Evolutionary conservation across 148 eudicot species (phyloP), one percentile per base, ranked within the genome.

Genomic region (Gaultheria prostrata): DNA sequence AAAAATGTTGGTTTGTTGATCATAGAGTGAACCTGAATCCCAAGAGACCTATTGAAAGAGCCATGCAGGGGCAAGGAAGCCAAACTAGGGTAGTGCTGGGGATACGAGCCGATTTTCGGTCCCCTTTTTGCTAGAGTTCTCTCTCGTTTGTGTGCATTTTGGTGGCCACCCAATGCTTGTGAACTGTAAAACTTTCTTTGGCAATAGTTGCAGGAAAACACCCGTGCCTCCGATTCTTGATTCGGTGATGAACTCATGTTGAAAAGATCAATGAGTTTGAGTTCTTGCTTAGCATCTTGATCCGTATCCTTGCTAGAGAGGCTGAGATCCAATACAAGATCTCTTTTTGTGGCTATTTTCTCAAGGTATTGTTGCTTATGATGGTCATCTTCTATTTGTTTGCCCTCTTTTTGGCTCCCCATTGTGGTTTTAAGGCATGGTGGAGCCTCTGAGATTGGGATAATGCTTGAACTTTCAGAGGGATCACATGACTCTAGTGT

Each of bases 151-250:
- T 95, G 98, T 15, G 98, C 98, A 78, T 95, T 95, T 84, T 95
- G 98, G 76, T 95, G 98, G 26, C 98, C 98, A 24, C 98, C 98
- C 1, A 95, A 84, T 12, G 98, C 98, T 86, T 95, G 98, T n/a
- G 98, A 95, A 79, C 96, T 94, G 63, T 89, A 93, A 70, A 95
- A 95, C 80, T 95, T 95, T 51, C 97, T 91, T 78, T 91, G 93
- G 70, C 98, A 95, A 73, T 92, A 94, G 80, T 95, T 94, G 92
- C 98, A 94, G 77, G 97, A 87, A 82, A 95, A 93, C 8, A 93
- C 89, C 8, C 93, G 86, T 61, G 92, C 91, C 86, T 94, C 95
- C 21, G 86, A 49, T 76, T 88, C 91, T 21, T 79, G 74, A 77
- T 57, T 78, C 1, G 30, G 12, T 1, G 84, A 82, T 20, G 82